Conservation (phyloP, 2,329 filamentous ascomycete genomes). For the Tolypocladium inflatum region DNA sequence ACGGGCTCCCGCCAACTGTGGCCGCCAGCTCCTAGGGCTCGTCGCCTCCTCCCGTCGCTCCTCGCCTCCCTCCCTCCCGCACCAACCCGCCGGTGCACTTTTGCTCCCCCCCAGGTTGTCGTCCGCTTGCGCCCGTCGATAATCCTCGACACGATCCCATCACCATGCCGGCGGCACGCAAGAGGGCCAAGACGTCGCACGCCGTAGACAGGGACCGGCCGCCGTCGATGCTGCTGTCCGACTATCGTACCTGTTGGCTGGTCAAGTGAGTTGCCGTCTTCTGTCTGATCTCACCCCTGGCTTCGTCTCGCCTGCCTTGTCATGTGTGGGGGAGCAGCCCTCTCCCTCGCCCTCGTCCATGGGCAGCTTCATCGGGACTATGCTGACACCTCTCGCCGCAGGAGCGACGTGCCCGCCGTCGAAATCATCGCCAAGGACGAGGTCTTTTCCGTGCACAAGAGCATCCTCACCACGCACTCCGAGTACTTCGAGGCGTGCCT, state of each 20-base stretch:
- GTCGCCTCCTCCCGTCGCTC: background rate
- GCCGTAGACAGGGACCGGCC: slow-evolving; percentile 4
- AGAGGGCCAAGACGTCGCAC: slow-evolving; percentile 11
- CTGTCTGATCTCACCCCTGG: background rate
- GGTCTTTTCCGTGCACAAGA: slow-evolving; percentile 18
- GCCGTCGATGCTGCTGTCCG: slow-evolving; percentile 16
- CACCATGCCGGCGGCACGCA: slow-evolving; percentile 15
- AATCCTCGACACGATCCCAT: background rate
- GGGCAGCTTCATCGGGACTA: background rate
- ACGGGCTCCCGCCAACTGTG: too few relatives aligned
- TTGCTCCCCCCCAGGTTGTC: background rate
- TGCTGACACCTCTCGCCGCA: slow-evolving; percentile 4
- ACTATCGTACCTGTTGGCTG: slow-evolving; percentile 23
- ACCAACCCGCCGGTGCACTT: background rate
- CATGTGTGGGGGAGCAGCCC: background rate
- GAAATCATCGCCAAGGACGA: slow-evolving; percentile 19
- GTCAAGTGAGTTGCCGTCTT: slow-evolving; percentile 16
- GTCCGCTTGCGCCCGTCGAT: background rate
- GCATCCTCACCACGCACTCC: slow-evolving; percentile 19
- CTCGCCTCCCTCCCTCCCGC: background rate
- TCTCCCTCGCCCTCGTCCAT: too few relatives aligned
- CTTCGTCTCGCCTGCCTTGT: background rate
- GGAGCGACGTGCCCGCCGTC: slow-evolving; percentile 18
- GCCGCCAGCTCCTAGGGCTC: background rate
- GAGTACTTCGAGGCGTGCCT: slow-evolving; percentile 23